Evolutionary conservation across 208 protist genomes (phyloP), one percentile per base, ranked within the genome.

Genomic region (Leishmania lainsoni): DNA sequence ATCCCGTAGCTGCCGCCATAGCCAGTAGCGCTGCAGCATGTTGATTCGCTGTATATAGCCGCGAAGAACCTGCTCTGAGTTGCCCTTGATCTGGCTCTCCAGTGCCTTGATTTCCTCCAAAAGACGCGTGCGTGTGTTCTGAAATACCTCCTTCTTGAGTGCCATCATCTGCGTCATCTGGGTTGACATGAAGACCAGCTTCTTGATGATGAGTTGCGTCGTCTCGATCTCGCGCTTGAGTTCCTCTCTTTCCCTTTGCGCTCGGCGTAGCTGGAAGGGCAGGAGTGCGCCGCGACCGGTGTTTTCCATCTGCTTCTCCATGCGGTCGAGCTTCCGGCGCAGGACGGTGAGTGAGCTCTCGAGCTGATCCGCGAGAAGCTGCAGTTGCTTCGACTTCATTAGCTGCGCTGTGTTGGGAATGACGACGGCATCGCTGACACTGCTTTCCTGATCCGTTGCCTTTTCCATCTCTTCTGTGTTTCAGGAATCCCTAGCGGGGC

Each of bases 1-100:
- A 63, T 95, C 94, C 48, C 89, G 87, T 39, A 97, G 86, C 66
- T 94, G 93, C 6, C 94, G 90, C 93, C 94, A 97, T 16, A 92
- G 91, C 93, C 94, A 97, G 79, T 97, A 97, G 4, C 91, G 92
- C 58, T 94, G 89, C 56, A 97, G 85, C 76, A 97, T 84, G 65
- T 90, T 92, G 45, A 97, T 94, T 59, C 94, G 92, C 39, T 91
- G 83, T 1, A 93, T 87, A 80, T 87, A 96, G 29, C 92, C 89
- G 12, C 86, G 85, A 35, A 87, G 94, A 56, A 97, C 93, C n/a
- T 69, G 54, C 35, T 83, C 84, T 16, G 75, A 63, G 79, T 94
- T 95, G 8, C 58, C 69, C 10, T 81, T 68, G 16, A 86, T 58
- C 78, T 91, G 66, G 16, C 72, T 54, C 54, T 79, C 49, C 56